Base-by-base conservation (phyloP, 805 yeast genomes). In the Pichia sporocuriosa region DNA sequence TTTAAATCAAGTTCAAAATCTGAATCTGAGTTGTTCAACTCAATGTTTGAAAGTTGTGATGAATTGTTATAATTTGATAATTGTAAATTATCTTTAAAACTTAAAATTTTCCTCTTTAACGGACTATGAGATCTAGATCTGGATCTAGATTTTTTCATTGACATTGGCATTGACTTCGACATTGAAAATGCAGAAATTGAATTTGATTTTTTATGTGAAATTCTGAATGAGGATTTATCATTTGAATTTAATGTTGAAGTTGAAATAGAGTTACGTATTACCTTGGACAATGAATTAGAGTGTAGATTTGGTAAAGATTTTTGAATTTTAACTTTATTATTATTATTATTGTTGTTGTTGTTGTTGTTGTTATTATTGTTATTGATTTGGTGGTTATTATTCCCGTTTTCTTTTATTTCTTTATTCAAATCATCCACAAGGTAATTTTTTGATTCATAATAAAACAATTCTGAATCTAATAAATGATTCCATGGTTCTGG, bases 1-100 rank as follows among this genome's bases (percentile, higher is more conserved):
- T 58, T 59, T 28, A 60, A 50, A 33, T 58, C 58, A 10, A 58
- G 42, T 27, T 58, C 59, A 6, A 53, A 52, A 16, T 48, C 41
- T 21, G n/a, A n/a, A n/a, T n/a, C n/a, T n/a, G n/a, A n/a, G n/a
- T n/a, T n/a, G n/a, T n/a, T n/a, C n/a, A n/a, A n/a, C n/a, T n/a
- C n/a, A n/a, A n/a, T n/a, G n/a, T n/a, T n/a, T n/a, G n/a, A n/a
- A n/a, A n/a, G 20, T 25, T 29, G 29, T 22, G 37, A 13, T 21
- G 11, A 40, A 37, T n/a, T n/a, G n/a, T n/a, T n/a, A n/a, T 12
- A 31, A n/a, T 32, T 29, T 34, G 40, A 32, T 16, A 28, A 12
- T 6, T 24, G 27, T 8, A 39, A 7, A 12, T 32, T 46, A 41
- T 56, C 53, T 37, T 53, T 54, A 23, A 48, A 31, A 56, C 49